Evolutionary conservation across 768 basidiomycete species (phyloP), one percentile per base, ranked within the genome.

Genomic region (Termitomyces sp.): DNA sequence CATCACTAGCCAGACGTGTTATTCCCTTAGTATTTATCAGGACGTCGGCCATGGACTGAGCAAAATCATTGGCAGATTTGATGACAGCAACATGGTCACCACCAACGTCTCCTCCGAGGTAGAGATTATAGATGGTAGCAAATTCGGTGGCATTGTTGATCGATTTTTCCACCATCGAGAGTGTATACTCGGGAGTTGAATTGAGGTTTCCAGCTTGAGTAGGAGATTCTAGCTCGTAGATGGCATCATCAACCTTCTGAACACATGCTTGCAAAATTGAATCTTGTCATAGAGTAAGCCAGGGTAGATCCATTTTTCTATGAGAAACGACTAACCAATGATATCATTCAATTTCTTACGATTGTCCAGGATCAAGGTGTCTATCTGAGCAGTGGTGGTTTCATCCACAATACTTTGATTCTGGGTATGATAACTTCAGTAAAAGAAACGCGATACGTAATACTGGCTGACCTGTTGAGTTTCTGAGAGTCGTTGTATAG

Each of bases 111-210:
- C 87, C 87, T 57, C 85, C 81, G 21, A 98, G 81, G 71, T 91
- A 92, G 10, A 97, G 82, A 67, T 93, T 93, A 76, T 93, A 98
- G 55, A 93, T 79, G 17, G 89, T 90, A 10, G 96, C 97, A 65
- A 99, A 98, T 65, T 99, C 96, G 45, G 86, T 98, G 15, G 95
- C 93, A 63, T 90, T 96, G 68, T 90, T 95, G 67, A 88, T 74
- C 1, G 93, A 88, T 73, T 98, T 98, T 70, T 99, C 97, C 65
- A 98, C 93, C 88, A 98, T 95, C 1, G 97, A 97, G 17, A 98
- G 76, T 1, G 94, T 96, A 68, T 98, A 98, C 68, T 98, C 96
- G 3, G 97, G 97, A 0, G 97, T 98, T n/a, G 96, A 93, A 66
- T 91, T 96, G 62, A 88, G 80, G 71, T 98, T 98, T 37, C 96